Evolutionary conservation across 345 rosid species (phyloP).

Genomic region (Eutrema heterophyllum): DNA sequence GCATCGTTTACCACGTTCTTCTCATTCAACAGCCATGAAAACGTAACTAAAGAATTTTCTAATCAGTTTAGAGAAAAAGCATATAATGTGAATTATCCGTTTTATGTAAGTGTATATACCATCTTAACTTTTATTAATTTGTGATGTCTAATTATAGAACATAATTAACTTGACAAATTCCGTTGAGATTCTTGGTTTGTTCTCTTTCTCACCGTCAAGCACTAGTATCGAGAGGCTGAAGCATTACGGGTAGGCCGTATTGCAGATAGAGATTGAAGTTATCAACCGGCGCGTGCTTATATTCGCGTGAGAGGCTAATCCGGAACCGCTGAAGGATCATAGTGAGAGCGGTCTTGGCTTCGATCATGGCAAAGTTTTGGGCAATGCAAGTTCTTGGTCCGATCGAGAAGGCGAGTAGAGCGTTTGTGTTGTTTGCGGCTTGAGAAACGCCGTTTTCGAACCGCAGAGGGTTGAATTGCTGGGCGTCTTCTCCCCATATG

Average conservation of each 20-base stretch:
- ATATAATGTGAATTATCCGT: no score
- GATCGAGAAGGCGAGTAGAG: neutral
- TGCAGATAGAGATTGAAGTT: neutral
- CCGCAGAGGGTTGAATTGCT: neutral
- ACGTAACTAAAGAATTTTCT: neutral
- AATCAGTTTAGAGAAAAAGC: neutral
- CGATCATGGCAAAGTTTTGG: neutral
- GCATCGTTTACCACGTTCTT: neutral
- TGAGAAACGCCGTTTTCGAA: conserved; percentile 8
- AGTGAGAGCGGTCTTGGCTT: neutral
- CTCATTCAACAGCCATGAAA: neutral
- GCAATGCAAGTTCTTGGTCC: conserved; percentile 6
- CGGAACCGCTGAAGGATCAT: conserved; percentile 1
- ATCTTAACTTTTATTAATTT: no score
- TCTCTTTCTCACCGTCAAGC: neutral
- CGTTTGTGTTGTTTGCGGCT: neutral
- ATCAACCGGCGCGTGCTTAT: conserved; percentile 3
- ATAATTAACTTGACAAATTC: neutral
- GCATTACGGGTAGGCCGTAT: conserved; percentile 2
- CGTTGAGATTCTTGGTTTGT: neutral
- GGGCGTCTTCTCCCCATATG: conserved; percentile 5
- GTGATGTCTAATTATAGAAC: no score
- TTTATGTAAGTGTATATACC: no score
- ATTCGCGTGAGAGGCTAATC: neutral
- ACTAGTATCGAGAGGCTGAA: neutral